Percentiles rank a stretch among this genome's conserved stretches.
These are phyloP conservation scores for Yamadazyma laniorum DNA, from an alignment of 805 yeast species.

Conservation along the genomic window DNA sequence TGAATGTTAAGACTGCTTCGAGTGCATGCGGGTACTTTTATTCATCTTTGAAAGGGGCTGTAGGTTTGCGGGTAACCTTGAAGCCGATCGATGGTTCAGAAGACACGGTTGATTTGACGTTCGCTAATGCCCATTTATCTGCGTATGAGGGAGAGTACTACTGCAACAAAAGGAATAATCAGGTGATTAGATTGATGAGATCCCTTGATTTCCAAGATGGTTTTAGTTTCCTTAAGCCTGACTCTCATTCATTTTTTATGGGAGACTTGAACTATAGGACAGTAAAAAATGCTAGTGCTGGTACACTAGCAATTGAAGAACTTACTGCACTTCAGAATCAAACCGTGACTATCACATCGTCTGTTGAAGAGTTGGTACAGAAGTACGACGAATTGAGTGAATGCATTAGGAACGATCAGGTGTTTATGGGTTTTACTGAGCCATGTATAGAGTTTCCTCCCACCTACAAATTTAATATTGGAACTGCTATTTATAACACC, in stretches of 20 bases:
- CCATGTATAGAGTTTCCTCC: constrained; percentile 67
- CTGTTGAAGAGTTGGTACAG: constrained; percentile 21
- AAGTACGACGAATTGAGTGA: constrained; percentile 51
- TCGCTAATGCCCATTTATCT: constrained; percentile 68
- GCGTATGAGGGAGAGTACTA: constrained; percentile 70
- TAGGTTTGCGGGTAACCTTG: constrained; percentile 52
- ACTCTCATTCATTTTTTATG: constrained; percentile 62
- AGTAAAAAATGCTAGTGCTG: constrained; percentile 17
- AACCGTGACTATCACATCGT: constrained; percentile 12
- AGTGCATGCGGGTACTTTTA: constrained; percentile 55
- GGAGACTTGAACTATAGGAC: constrained; percentile 88
- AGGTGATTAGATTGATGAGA: constrained; percentile 49
- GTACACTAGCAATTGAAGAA: constrained; percentile 13
- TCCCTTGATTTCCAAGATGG: constrained; percentile 60
- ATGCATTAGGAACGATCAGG: constrained; percentile 40
- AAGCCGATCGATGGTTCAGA: constrained; percentile 20
- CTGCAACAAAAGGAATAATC: constrained; percentile 49
- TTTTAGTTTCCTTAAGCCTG: constrained; percentile 49
- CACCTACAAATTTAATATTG: constrained; percentile 66
- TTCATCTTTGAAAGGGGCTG: constrained; percentile 75
- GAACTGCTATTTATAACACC: constrained; percentile 50
- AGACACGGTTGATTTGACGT: constrained; percentile 45
- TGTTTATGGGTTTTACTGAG: constrained; percentile 67
- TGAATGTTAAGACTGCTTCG: constrained; percentile 25
- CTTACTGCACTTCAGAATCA: constrained; percentile 26